Evolutionary conservation across 176 grass and related monocot genomes (phyloP), one percentile per base, ranked within the genome.

Genomic region (Zizania latifolia): DNA sequence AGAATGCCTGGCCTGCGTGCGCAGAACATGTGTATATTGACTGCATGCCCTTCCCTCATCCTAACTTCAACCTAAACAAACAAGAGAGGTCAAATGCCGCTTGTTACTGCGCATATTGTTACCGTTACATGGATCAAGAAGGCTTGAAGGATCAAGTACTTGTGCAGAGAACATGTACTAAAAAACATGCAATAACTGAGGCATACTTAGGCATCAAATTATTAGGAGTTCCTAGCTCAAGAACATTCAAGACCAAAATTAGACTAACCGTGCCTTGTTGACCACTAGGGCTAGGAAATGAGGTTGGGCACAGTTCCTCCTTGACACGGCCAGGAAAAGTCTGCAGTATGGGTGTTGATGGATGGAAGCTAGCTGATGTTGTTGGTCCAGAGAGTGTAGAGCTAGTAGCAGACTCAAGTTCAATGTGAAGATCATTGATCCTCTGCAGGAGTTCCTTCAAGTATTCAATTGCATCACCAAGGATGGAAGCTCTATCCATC

Each of bases 21-120:
- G n/a, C 90, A 97, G 62, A 93, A 91, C 94, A 97, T 97, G 69
- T 93, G 94, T 54, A 97, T 97, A 71, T 93, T 91, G 33, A 97
- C 83, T 10, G 75, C 80, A 44, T 81, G 81, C 36, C 90, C 88
- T 75, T 91, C 84, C 73, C 85, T 84, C 82, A 85, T 74, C 57
- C 78, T 82, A n/a, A 97, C 94, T 56, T 97, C 94, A 11, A 93
- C 90, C 94, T 97, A 12, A 23, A 43, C 22, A 57, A 53, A 9
- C 10, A 50, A 15, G 39, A 70, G 1, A 34, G 7, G 11, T 65
- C n/a, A 11, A 26, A 62, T 63, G 9, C 56, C 63, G 22, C 7
- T 72, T 43, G 0, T 19, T 19, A 31, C 62, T 2, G 45, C 8
- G 19, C 8, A 11, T 0, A 62, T 54, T 27, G 15, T 2, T 46